Evolutionary conservation across 495 filamentous ascomycete species (phyloP), one percentile per base, ranked within the genome.

Genomic region (Daldinia childiae): DNA sequence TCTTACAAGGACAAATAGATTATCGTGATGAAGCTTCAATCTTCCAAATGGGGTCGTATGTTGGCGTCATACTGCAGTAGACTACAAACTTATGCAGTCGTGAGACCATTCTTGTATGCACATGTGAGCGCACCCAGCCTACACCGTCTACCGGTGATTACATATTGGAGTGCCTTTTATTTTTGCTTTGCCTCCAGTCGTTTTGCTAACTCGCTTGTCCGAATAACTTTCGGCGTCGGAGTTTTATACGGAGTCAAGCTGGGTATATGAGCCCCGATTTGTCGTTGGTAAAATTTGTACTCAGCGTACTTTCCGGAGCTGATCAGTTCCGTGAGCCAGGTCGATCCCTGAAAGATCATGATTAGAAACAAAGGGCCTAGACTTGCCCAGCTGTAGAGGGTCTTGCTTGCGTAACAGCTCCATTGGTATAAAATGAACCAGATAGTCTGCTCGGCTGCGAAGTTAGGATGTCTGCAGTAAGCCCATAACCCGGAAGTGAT

Each of bases 381-480:
- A 17, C 85, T 87, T 3, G 91, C 87, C 94, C 94, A 99, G 79
- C 91, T 94, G 77, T 87, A 88, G 54, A 88, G 85, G 7, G 82
- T 87, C 39, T 89, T 86, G 17, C 90, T 92, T 62, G 87, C 84
- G 77, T 84, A 93, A 80, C 90, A 93, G 67, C 85, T 86, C 95
- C 95, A 99, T 64, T 91, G 84, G 77, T 98, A 98, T 62, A 98
- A 76, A 27, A 86, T 76, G 38, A 97, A 79, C 96, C 96, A 99
- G 76, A 98, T 89, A 29, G 90, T 86, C 81, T 98, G 95, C 79
- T 99, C 96, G 41, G 92, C 91, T 29, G 90, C 87, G 76, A 98
- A 98, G 80, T 98, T 98, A 41, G 96, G 96, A 79, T 99, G 96
- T 8, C 96, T 88, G 64, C 88, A 92, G 76, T 87, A 92, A 0